A percentile compares a stretch with the other conserved stretches of the same genome.
phyloP scores from a whole-genome alignment of 1,284 basidiomycete genomes.

The Naganishia liquefaciens region DNA sequence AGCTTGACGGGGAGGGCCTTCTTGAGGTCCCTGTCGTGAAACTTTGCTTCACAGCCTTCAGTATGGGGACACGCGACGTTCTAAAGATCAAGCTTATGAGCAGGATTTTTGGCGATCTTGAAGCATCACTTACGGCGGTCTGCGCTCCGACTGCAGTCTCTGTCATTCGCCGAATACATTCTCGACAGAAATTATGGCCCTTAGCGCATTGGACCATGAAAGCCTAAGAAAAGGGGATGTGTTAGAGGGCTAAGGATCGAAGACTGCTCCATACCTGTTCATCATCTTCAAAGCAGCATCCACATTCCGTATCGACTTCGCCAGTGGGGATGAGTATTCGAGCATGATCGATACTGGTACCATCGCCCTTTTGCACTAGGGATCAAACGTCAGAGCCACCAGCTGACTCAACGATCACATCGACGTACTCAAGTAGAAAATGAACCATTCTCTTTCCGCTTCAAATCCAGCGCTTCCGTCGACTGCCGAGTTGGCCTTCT shows the following conservation, averaged over 20 bases:
- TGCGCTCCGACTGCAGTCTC: conserved; percentile 55
- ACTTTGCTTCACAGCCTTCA: conserved; percentile 68
- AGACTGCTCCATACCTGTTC: conserved; percentile 62
- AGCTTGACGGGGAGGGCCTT: conserved; percentile 61
- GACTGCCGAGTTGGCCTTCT: conserved; percentile 21
- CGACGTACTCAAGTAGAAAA: conserved; percentile 36
- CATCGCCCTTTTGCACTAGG: conserved; percentile 42
- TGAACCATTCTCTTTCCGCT: conserved; percentile 58
- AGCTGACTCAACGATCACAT: conserved; percentile 44
- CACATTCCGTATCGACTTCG: conserved; percentile 59
- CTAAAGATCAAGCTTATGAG: conserved; percentile 36
- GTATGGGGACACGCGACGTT: conserved; percentile 77
- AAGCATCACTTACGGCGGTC: conserved; percentile 40
- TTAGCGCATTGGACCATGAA: conserved; percentile 82
- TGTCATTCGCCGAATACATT: conserved; percentile 59
- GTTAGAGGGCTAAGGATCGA: no score
- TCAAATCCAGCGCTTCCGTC: conserved; percentile 57
- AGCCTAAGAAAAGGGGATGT: conserved; percentile 58
- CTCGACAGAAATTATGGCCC: conserved; percentile 70
- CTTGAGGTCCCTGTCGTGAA: conserved; percentile 66
- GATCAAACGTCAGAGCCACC: conserved; percentile 31
- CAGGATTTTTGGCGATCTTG: background rate
- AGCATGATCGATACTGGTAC: conserved; percentile 30
- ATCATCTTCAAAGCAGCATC: conserved; percentile 74
- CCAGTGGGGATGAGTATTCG: conserved; percentile 26